Conservation (phyloP, 2,329 filamentous ascomycete genomes). For the Cladosporium austrohemisphaericum region DNA sequence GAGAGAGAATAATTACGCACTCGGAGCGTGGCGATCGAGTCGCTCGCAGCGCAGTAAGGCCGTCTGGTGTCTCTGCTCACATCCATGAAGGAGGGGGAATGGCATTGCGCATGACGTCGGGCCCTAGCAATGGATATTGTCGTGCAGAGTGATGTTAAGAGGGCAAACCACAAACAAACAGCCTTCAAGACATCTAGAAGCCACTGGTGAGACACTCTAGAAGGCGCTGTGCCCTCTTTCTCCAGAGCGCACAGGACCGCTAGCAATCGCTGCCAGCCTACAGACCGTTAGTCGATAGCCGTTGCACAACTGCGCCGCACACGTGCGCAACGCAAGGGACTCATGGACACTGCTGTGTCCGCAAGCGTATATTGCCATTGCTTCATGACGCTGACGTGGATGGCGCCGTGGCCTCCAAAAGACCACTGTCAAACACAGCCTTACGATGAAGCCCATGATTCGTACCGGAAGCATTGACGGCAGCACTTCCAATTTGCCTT, state of each 20-base stretch:
- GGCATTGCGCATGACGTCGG: constrained; percentile 1
- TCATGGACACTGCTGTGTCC: neutral
- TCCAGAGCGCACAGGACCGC: neutral
- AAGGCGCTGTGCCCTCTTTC: constrained; percentile 2
- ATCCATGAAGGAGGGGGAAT: neutral
- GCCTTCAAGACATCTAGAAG: constrained; percentile 9
- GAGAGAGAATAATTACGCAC: neutral
- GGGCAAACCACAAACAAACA: neutral
- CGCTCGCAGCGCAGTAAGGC: neutral
- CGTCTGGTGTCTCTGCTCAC: constrained; percentile 4
- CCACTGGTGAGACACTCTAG: constrained; percentile 12
- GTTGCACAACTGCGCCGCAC: constrained; percentile 1
- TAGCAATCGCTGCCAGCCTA: neutral
- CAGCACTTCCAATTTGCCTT: neutral
- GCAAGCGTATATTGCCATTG: neutral
- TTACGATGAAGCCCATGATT: neutral
- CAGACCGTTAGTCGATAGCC: neutral
- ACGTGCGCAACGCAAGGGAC: constrained; percentile 11
- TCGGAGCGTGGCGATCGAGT: constrained; percentile 6
- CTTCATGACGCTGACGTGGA: neutral
- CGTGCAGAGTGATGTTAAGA: constrained; percentile 14
- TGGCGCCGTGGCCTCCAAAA: no score
- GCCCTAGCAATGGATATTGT: constrained; percentile 4
- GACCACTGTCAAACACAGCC: no score
- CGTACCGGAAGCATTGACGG: neutral